These are phyloP conservation scores for Pseudoscleropodium purum DNA, from an alignment of 225 moss, liverwort and hornwort species.

Conservation along the genomic window DNA sequence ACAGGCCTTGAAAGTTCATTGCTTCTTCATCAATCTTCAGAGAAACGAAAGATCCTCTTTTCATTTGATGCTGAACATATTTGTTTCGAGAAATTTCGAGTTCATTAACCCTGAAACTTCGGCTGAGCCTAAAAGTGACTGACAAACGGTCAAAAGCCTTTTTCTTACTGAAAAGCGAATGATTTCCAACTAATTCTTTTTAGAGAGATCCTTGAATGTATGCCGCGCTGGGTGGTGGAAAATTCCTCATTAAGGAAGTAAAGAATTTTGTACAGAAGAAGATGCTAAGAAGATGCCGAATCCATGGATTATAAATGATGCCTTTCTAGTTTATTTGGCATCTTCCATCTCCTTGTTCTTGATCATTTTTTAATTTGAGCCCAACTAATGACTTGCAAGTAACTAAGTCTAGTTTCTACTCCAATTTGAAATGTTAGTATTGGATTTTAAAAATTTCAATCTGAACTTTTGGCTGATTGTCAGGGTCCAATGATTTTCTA, in stretches of 20 bases:
- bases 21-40: background rate
- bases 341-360: background rate
- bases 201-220: background rate
- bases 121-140: background rate
- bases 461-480: background rate
- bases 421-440: background rate
- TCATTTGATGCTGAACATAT: too few relatives aligned
- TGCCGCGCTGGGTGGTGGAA: background rate
- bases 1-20: background rate
- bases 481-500: background rate
- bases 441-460: background rate
- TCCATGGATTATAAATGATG: background rate
- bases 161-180: background rate
- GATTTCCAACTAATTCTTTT: background rate
- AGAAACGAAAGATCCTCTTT: background rate
- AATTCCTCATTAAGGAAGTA: background rate
- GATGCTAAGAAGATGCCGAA: background rate
- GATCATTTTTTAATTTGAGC: background rate
- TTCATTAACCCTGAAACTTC: background rate
- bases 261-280: background rate
- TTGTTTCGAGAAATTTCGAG: background rate
- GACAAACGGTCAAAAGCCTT: background rate
- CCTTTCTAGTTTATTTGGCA: background rate
- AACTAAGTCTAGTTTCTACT: background rate
- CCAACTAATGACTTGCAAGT: background rate